Evolutionary conservation across 768 basidiomycete genomes (phyloP).

Genomic region (Boletus vinaceobasis): DNA sequence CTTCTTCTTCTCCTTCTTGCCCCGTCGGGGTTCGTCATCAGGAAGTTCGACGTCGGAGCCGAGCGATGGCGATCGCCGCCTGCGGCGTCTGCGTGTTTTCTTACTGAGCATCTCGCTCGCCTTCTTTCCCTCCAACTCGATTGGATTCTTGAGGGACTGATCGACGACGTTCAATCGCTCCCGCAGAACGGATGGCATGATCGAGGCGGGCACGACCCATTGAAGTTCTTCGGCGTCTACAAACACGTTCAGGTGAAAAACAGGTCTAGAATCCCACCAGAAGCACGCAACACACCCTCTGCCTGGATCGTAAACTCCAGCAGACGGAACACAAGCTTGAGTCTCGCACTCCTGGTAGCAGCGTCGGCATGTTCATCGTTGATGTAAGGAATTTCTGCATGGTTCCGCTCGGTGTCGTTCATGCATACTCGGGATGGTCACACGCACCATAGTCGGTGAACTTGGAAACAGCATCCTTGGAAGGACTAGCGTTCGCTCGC

Average conservation of each 20-base stretch:
- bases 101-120: constrained; percentile 68
- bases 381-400: constrained; percentile 70
- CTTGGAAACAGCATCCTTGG: constrained; percentile 65
- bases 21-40: constrained; percentile 35
- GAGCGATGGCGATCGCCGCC: constrained; percentile 46
- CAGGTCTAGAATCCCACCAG: neutral
- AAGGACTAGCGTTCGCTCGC: constrained; percentile 40
- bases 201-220: constrained; percentile 80
- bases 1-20: constrained; percentile 48
- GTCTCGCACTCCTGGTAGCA: constrained; percentile 69
- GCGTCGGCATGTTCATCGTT: constrained; percentile 74
- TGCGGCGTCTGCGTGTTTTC: constrained; percentile 52
- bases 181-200: constrained; percentile 65
- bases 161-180: constrained; percentile 71
- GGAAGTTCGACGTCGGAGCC: constrained; percentile 39
- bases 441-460: constrained; percentile 74
- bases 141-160: constrained; percentile 77
- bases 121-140: constrained; percentile 77
- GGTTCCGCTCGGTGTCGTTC: neutral
- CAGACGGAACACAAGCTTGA: constrained; percentile 84
- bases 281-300: constrained; percentile 49
- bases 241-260: constrained; percentile 2
- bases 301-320: constrained; percentile 64
- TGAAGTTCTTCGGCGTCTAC: constrained; percentile 68
- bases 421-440: neutral